Evolutionary conservation across 2,329 filamentous ascomycete genomes (phyloP).

Genomic region (Pseudogymnoascus sp.): DNA sequence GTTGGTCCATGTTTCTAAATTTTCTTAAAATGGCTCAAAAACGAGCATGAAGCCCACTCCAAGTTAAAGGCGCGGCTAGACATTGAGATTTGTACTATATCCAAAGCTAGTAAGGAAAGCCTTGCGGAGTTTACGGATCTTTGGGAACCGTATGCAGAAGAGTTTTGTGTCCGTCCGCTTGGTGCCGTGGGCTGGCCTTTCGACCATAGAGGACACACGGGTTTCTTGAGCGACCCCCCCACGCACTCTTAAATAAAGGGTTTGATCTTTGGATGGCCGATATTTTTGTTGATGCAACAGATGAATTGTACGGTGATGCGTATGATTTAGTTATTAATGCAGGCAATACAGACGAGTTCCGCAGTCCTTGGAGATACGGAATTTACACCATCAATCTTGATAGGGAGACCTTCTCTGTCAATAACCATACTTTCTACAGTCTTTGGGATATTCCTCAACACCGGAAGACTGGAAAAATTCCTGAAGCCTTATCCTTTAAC

Average conservation of each 20-base stretch:
- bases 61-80: background rate
- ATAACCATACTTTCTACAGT: background rate
- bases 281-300: background rate
- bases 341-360: background rate
- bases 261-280: background rate
- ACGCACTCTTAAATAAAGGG: background rate
- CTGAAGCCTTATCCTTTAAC: background rate
- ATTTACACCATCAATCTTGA: background rate
- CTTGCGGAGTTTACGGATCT: background rate
- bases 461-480: background rate
- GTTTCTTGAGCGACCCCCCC: background rate
- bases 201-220: background rate
- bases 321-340: background rate
- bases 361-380: background rate
- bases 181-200: background rate
- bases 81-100: background rate
- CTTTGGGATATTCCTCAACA: background rate
- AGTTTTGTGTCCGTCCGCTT: background rate
- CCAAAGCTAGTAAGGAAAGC: background rate
- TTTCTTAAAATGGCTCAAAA: background rate
- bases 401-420: background rate
- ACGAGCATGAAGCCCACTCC: background rate
- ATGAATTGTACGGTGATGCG: background rate
- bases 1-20: background rate
- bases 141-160: background rate